Evolutionary conservation across 2,329 filamentous ascomycete species (phyloP).

Genomic region (Colletotrichum limetticola): DNA sequence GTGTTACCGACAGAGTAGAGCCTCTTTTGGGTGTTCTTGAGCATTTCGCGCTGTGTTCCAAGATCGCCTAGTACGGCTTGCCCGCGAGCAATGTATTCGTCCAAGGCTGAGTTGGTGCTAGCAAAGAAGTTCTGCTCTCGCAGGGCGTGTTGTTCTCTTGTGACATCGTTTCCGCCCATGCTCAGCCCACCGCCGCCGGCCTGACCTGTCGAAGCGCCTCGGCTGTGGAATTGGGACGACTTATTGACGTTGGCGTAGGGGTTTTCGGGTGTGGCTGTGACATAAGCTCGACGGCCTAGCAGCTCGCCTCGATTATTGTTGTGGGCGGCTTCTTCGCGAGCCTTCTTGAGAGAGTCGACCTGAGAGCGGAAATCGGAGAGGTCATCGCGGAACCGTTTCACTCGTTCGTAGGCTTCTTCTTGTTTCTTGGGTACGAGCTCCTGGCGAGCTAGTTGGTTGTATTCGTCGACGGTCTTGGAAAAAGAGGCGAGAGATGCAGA

Average conservation of each 20-base stretch:
- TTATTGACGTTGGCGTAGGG: slow-evolving; percentile 77
- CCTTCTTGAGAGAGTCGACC: slow-evolving; percentile 81
- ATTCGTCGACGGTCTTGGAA: slow-evolving; percentile 91
- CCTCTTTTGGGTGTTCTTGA: slow-evolving; percentile 92
- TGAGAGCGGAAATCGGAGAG: slow-evolving; percentile 82
- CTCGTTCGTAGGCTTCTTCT: slow-evolving; percentile 86
- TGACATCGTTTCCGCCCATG: slow-evolving; percentile 69
- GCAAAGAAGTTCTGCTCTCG: slow-evolving; percentile 90
- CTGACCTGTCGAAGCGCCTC: slow-evolving; percentile 52
- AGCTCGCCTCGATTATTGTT: slow-evolving; percentile 79
- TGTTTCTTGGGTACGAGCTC: slow-evolving; percentile 93
- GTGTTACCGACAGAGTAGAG: slow-evolving; percentile 96
- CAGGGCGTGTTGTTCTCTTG: slow-evolving; percentile 83
- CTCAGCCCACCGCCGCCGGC: slow-evolving; percentile 50
- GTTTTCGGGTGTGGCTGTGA: slow-evolving; percentile 86
- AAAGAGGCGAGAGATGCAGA: slow-evolving; percentile 84
- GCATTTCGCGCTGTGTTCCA: slow-evolving; percentile 89
- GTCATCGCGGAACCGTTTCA: slow-evolving; percentile 87
- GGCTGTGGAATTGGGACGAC: slow-evolving; percentile 50
- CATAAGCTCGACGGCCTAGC: slow-evolving; percentile 84
- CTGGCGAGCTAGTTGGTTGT: slow-evolving; percentile 84
- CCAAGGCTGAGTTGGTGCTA: slow-evolving; percentile 84
- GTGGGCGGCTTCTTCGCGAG: slow-evolving; percentile 79
- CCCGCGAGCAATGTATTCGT: slow-evolving; percentile 93
- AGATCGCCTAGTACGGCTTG: slow-evolving; percentile 91